Evolutionary conservation across 2,329 filamentous ascomycete species (phyloP).

Genomic region (Pseudogymnoascus sp.): DNA sequence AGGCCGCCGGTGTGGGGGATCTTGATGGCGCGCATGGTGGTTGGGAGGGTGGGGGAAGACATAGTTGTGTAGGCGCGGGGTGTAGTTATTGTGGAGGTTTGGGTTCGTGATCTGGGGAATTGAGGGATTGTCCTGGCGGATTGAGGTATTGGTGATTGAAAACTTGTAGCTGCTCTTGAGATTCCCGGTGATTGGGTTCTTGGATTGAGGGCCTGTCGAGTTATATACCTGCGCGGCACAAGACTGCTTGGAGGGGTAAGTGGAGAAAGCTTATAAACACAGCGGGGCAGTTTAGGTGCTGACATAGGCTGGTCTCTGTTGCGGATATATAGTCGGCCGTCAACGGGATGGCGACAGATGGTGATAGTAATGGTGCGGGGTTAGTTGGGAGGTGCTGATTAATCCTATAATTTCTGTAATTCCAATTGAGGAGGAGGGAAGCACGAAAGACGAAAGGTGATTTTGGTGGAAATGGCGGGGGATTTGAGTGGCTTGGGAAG

Average conservation of each 20-base stretch:
- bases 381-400: not conserved
- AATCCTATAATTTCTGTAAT: not conserved
- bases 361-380: not conserved
- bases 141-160: not conserved
- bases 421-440: not conserved
- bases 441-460: not conserved
- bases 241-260: not conserved
- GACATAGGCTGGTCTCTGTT: not conserved
- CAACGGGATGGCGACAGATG: not conserved
- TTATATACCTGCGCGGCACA: not conserved
- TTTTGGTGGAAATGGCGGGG: not conserved
- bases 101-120: not conserved
- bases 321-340: not conserved
- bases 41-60: slow-evolving; percentile 15
- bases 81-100: not conserved
- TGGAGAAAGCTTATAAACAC: slow-evolving; percentile 6
- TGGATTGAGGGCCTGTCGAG: not conserved
- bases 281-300: not conserved
- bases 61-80: not conserved
- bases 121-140: not conserved
- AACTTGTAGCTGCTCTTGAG: not conserved
- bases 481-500: not conserved
- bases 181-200: not conserved
- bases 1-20: slow-evolving; percentile 65
- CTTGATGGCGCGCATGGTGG: slow-evolving; percentile 54